Percentiles rank a stretch among this genome's conserved stretches.
phyloP scores from a whole-genome alignment of 192 early-diverging fungal genomes.

The Coemansia sp. region DNA sequence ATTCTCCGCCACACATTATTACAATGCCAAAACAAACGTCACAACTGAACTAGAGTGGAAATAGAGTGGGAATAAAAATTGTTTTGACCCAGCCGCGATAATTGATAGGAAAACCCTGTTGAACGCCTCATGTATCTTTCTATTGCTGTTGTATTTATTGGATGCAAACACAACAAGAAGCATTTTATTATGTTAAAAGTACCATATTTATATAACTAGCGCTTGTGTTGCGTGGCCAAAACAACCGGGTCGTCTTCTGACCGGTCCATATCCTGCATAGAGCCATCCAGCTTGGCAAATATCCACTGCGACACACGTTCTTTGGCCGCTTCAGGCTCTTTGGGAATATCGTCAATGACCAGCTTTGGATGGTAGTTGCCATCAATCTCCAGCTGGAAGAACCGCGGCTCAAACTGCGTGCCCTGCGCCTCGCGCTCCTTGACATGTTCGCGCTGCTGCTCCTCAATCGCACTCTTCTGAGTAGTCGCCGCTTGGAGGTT shows the following conservation, averaged over 20 bases:
- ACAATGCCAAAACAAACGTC: too few relatives aligned
- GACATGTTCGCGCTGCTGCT: constrained; percentile 64
- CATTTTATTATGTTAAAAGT: too few relatives aligned
- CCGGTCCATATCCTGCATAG: constrained; percentile 34
- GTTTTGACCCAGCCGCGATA: too few relatives aligned
- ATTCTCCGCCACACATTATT: too few relatives aligned
- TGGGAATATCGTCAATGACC: constrained; percentile 29
- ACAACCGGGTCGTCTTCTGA: constrained; percentile 41
- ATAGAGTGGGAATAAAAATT: too few relatives aligned
- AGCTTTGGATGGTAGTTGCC: constrained; percentile 48
- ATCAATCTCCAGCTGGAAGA: constrained; percentile 59
- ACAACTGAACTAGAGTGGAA: too few relatives aligned
- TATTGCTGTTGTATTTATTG: too few relatives aligned
- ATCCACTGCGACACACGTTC: constrained; percentile 38
- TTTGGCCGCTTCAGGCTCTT: constrained; percentile 29
- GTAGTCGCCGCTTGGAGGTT: constrained; percentile 69
- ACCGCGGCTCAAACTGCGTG: constrained; percentile 62
- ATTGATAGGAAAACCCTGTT: too few relatives aligned
- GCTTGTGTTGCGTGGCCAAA: constrained; percentile 17
- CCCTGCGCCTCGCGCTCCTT: constrained; percentile 58
- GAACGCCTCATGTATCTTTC: too few relatives aligned
- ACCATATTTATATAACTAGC: neutral
- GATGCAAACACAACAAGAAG: too few relatives aligned
- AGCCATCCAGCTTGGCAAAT: constrained; percentile 36
- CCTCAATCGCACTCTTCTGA: constrained; percentile 73